Percentiles rank a stretch among this genome's conserved stretches.
Conservation (phyloP, 139 green algal genomes). For the Haematococcus sp. region DNA sequence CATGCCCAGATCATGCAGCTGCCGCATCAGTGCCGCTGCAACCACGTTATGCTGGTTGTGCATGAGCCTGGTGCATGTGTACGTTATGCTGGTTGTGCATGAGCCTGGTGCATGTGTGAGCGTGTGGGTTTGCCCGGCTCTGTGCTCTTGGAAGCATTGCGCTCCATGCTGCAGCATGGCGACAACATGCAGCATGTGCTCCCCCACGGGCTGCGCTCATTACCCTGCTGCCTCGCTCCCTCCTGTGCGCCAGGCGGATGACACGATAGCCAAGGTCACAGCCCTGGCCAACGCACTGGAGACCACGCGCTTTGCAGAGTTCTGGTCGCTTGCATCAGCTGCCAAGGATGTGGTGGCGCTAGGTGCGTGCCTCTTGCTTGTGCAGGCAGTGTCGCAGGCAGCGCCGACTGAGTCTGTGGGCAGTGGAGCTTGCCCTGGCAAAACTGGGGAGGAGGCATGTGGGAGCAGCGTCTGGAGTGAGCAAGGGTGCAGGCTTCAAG, state of each 20-base stretch:
- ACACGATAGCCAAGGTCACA: conserved; percentile 22
- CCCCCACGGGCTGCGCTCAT: no score
- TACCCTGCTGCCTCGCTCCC: background rate
- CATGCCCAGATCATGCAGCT: background rate
- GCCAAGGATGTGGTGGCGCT: conserved; percentile 8
- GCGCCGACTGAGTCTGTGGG: no score
- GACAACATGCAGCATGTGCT: background rate
- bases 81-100: no score
- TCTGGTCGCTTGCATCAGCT: conserved; percentile 6
- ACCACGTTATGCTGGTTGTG: no score
- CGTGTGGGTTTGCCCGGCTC: no score
- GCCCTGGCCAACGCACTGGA: conserved; percentile 15
- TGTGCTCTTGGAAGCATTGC: no score
- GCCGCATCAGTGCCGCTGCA: background rate
- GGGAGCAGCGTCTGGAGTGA: no score
- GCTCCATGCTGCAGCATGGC: no score
- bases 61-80: no score
- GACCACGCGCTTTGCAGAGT: conserved; percentile 18
- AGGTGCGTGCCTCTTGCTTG: background rate
- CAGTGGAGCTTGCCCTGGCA: no score
- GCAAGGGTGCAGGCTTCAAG: no score
- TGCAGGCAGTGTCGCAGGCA: background rate
- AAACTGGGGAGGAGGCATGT: background rate
- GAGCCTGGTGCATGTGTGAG: no score
- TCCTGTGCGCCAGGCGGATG: conserved; percentile 17